Evolutionary conservation across 306 rosid genomes (phyloP).

Genomic region (Malus fusca): DNA sequence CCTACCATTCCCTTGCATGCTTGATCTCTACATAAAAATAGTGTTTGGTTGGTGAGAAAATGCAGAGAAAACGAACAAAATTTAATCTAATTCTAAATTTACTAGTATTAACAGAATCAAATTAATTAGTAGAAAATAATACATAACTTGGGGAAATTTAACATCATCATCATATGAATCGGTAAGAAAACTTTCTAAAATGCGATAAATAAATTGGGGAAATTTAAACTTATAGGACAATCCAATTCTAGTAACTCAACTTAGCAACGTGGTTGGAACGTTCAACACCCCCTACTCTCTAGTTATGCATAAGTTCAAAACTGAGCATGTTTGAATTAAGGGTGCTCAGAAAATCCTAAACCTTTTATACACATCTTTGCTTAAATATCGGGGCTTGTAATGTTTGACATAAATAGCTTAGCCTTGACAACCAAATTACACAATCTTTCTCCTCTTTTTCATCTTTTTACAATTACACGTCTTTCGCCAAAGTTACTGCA

Average conservation of each 20-base stretch:
- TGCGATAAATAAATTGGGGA: background rate
- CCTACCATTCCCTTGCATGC: too few species aligned
- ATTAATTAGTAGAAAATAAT: too few species aligned
- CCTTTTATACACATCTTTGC: background rate
- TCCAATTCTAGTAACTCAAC: background rate
- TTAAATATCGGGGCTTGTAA: background rate
- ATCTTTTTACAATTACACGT: background rate
- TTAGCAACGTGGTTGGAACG: background rate
- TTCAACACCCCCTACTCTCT: background rate
- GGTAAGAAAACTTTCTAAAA: background rate
- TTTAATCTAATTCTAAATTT: too few species aligned
- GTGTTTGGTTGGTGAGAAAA: too few species aligned
- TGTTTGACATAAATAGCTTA: background rate
- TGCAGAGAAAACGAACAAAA: too few species aligned
- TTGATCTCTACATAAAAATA: too few species aligned
- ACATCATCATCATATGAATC: background rate
- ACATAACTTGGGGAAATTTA: too few species aligned
- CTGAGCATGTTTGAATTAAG: background rate
- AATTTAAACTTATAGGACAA: background rate
- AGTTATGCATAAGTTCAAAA: background rate
- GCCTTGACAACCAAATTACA: background rate
- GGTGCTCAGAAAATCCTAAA: background rate
- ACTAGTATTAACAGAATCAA: too few species aligned
- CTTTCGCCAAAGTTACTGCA: background rate
- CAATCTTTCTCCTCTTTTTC: background rate